These are phyloP conservation scores for Euclidium syriacum DNA, from an alignment of 345 rosid species.

Conservation along the genomic window DNA sequence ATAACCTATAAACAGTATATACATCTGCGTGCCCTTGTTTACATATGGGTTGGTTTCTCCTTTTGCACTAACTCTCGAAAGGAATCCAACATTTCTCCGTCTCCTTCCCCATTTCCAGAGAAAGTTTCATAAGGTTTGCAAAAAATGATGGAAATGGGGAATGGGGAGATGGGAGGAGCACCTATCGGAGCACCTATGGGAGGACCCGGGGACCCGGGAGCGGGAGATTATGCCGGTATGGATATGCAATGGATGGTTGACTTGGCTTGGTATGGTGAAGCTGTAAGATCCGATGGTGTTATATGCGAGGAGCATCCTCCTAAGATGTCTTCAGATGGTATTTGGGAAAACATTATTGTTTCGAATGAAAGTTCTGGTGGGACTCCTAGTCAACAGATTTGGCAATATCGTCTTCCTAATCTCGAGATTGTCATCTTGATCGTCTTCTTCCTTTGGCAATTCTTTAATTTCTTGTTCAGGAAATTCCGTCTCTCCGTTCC, in stretches of 20 bases:
- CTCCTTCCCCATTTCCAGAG: background rate
- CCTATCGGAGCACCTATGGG: too few species aligned
- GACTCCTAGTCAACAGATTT: constrained; percentile 1
- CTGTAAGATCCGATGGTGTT: background rate
- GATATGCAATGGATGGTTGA: background rate
- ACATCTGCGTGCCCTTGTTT: background rate
- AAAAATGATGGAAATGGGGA: background rate
- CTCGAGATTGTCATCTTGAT: constrained; percentile 17
- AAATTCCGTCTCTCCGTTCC: constrained; percentile 21
- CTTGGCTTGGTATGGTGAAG: constrained; percentile 12
- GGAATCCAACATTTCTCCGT: background rate
- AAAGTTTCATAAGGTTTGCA: background rate
- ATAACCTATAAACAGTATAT: constrained; percentile 14
- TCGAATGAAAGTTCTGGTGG: accelerated
- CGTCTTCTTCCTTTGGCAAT: constrained; percentile 25
- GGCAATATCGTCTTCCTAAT: constrained; percentile 27
- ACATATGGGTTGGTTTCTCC: background rate
- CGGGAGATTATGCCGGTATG: background rate
- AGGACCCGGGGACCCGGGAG: background rate
- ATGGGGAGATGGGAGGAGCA: background rate
- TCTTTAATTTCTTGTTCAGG: constrained; percentile 16
- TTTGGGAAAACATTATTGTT: constrained; percentile 7
- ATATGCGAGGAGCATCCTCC: constrained; percentile 28
- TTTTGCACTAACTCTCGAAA: background rate
- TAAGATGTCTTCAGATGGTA: constrained; percentile 23